Evolutionary conservation across 2,329 filamentous ascomycete species (phyloP).

Genomic region (Pseudogymnoascus sp.): DNA sequence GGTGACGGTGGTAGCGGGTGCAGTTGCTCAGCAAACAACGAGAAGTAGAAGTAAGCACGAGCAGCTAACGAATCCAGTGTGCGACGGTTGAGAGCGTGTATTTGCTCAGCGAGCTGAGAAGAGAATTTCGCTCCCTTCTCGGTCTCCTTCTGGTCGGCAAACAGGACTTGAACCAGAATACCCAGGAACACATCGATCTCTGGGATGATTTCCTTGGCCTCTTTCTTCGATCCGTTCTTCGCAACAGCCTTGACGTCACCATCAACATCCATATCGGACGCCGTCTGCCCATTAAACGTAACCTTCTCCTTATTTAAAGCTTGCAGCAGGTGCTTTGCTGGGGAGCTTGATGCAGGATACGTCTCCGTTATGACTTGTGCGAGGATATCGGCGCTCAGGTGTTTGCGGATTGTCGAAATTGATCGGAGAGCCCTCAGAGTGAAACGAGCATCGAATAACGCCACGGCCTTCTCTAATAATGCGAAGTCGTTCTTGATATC

Average conservation of each 20-base stretch:
- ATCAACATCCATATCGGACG: slow-evolving; percentile 67
- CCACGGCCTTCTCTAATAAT: slow-evolving; percentile 83
- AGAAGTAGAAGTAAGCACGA: slow-evolving; percentile 97
- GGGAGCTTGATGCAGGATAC: slow-evolving; percentile 54
- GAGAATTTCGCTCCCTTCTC: slow-evolving; percentile 80
- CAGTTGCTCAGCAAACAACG: slow-evolving; percentile 87
- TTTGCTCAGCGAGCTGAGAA: slow-evolving; percentile 68
- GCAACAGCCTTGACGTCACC: slow-evolving; percentile 44
- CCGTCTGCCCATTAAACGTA: slow-evolving; percentile 48
- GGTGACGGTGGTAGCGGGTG: slow-evolving; percentile 81
- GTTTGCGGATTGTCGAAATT: slow-evolving; percentile 92
- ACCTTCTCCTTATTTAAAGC: slow-evolving; percentile 61
- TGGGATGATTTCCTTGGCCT: slow-evolving; percentile 66
- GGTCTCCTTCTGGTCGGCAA: slow-evolving; percentile 77
- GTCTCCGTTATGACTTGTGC: slow-evolving; percentile 74
- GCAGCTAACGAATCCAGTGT: slow-evolving; percentile 90
- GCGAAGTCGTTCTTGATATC: slow-evolving; percentile 94
- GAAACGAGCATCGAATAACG: slow-evolving; percentile 90
- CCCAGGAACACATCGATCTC: slow-evolving; percentile 86
- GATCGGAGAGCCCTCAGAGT: slow-evolving; percentile 88
- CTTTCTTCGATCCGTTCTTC: slow-evolving; percentile 54
- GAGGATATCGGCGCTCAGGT: slow-evolving; percentile 73
- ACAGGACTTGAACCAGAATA: slow-evolving; percentile 76
- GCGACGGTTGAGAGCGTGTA: slow-evolving; percentile 83
- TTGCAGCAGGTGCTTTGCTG: slow-evolving; percentile 61